Evolutionary conservation across 2,329 filamentous ascomycete genomes (phyloP).

Genomic region (Blastomyces emzantsi): DNA sequence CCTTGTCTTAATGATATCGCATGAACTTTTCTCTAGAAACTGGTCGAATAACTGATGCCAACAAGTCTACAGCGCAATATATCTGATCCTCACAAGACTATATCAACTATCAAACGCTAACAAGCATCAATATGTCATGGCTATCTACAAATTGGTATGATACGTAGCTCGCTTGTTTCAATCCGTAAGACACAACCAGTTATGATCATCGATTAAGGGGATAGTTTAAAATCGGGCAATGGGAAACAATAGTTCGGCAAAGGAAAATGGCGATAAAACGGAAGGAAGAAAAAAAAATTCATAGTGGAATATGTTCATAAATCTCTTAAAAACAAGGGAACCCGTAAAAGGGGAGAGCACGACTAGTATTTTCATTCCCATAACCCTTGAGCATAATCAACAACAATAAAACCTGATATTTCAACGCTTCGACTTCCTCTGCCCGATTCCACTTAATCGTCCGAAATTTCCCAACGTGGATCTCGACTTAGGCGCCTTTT

Average conservation of each 20-base stretch:
- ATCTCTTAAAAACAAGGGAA: neutral
- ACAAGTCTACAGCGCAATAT: neutral
- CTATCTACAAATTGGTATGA: neutral
- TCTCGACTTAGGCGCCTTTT: conserved; percentile 45
- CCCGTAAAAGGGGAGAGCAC: neutral
- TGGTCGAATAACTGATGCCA: neutral
- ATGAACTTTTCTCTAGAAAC: neutral
- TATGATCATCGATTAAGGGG: neutral
- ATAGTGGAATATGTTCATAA: neutral
- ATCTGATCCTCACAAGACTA: neutral
- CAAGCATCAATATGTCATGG: neutral
- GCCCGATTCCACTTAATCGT: conserved; percentile 60
- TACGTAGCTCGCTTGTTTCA: neutral
- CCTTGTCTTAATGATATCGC: neutral
- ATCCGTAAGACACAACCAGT: neutral
- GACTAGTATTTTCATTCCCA: neutral
- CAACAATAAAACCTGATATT: neutral
- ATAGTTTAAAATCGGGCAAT: neutral
- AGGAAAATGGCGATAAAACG: neutral
- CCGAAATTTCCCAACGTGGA: conserved; percentile 61
- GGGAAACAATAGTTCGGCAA: neutral
- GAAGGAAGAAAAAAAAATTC: too few species aligned
- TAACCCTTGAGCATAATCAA: conserved; percentile 2
- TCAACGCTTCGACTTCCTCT: conserved; percentile 45
- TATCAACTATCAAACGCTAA: neutral